Conservation (phyloP, 768 basidiomycete species). For the Melanogaster broomeanus region DNA sequence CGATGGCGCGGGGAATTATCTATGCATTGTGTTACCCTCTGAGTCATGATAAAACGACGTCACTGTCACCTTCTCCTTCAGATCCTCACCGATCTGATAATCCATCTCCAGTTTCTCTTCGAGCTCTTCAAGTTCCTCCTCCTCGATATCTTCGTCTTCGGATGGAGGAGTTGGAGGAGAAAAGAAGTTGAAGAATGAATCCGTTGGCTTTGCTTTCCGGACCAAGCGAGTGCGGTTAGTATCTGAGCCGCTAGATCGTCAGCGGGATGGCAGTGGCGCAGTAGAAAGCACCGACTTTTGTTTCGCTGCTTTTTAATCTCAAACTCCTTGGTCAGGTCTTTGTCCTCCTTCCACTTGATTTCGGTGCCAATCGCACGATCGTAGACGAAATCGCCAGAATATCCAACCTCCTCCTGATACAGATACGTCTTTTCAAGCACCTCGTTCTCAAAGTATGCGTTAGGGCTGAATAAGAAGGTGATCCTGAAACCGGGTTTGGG, state of each 20-base stretch:
- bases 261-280: neutral
- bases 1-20: slow-evolving; percentile 94
- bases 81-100: slow-evolving; percentile 97
- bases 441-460: slow-evolving; percentile 87
- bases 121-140: slow-evolving; percentile 85
- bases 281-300: slow-evolving; percentile 66
- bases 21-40: slow-evolving; percentile 30
- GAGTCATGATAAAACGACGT: neutral
- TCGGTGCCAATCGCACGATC: slow-evolving; percentile 89
- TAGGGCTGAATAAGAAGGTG: slow-evolving; percentile 74
- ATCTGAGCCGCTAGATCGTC: slow-evolving; percentile 42
- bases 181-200: slow-evolving; percentile 99
- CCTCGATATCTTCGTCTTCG: slow-evolving; percentile 73
- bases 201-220: slow-evolving; percentile 84
- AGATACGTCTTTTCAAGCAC: slow-evolving; percentile 91
- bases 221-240: slow-evolving; percentile 83
- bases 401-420: slow-evolving; percentile 92
- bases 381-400: slow-evolving; percentile 95
- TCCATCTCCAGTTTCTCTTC: slow-evolving; percentile 95
- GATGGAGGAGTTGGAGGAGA: slow-evolving; percentile 72
- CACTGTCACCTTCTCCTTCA: slow-evolving; percentile 86
- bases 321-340: slow-evolving; percentile 95
- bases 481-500: slow-evolving; percentile 91
- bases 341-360: slow-evolving; percentile 98
- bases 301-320: slow-evolving; percentile 99